Percentiles rank a stretch among this genome's conserved stretches.
Conservation (phyloP, 768 basidiomycete species). For the Mycena amicta region DNA sequence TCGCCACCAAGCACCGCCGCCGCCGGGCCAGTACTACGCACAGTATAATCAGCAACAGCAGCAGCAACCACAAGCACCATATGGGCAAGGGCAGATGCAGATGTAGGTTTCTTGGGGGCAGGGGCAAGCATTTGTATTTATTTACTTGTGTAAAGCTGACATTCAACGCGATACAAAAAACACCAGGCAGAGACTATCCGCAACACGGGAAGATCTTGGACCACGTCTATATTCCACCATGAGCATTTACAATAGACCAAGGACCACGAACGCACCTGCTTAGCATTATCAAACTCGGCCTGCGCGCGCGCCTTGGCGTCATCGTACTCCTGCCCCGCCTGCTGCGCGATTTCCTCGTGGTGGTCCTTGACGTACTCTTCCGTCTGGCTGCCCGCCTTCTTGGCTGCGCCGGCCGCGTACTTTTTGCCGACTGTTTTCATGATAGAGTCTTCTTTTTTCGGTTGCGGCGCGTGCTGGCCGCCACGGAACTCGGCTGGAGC, state of each 20-base stretch:
- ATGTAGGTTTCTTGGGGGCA: background rate
- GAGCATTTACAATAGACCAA: background rate
- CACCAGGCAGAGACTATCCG: no score
- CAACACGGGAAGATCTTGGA: slow-evolving; percentile 24
- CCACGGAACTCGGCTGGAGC: background rate
- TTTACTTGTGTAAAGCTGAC: background rate
- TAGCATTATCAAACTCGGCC: slow-evolving; percentile 10
- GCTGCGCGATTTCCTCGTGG: slow-evolving; percentile 12
- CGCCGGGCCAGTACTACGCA: slow-evolving; percentile 6
- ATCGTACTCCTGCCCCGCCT: slow-evolving; percentile 14
- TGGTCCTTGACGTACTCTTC: slow-evolving; percentile 21
- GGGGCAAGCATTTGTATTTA: background rate
- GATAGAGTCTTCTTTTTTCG: slow-evolving; percentile 17
- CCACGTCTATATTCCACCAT: slow-evolving; percentile 12
- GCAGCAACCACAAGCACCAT: slow-evolving; percentile 12
- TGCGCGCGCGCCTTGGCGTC: slow-evolving; percentile 13
- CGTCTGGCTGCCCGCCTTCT: slow-evolving; percentile 17
- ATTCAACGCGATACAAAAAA: no score
- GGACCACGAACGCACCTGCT: slow-evolving; percentile 12
- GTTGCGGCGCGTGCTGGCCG: slow-evolving; percentile 7
- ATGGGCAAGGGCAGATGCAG: slow-evolving; percentile 12
- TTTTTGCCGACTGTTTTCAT: slow-evolving; percentile 18
- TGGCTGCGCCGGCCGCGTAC: slow-evolving; percentile 17
- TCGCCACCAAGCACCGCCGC: slow-evolving; percentile 2
- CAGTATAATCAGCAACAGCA: slow-evolving; percentile 4